These are phyloP conservation scores for Pseudoneurospora amorphoporcata DNA, from an alignment of 495 filamentous ascomycete species.

Conservation along the genomic window DNA sequence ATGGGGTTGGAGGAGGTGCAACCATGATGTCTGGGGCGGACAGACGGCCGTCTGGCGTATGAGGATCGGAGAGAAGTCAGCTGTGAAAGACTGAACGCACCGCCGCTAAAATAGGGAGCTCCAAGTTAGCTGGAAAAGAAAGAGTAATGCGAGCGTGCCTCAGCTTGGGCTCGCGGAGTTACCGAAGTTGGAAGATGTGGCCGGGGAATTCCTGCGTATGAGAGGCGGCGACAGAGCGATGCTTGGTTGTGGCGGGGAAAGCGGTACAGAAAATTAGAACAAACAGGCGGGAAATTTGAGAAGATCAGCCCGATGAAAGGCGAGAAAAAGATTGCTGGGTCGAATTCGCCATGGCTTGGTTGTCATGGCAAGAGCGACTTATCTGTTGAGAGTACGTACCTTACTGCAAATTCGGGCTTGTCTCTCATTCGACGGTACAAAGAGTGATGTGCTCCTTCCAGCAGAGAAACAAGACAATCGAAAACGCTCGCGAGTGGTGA, in stretches of 20 bases:
- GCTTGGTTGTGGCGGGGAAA: not conserved
- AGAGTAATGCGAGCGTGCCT: not conserved
- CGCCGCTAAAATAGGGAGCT: not conserved
- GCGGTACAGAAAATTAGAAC: not conserved
- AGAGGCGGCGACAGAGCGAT: not conserved
- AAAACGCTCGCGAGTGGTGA: not conserved
- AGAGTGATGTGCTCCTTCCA: not conserved
- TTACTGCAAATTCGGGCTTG: too few relatives aligned
- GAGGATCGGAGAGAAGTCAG: not conserved
- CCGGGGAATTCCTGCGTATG: not conserved
- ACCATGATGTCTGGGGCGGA: not conserved
- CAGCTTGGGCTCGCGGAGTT: not conserved
- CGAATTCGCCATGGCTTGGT: not conserved
- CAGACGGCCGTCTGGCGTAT: not conserved
- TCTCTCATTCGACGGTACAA: not conserved
- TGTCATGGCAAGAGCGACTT: not conserved
- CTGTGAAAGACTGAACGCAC: not conserved
- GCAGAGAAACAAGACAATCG: not conserved
- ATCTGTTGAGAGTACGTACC: not conserved
- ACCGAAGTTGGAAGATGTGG: not conserved
- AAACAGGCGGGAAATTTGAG: not conserved
- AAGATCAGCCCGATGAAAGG: not conserved
- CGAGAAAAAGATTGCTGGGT: not conserved
- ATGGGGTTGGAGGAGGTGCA: not conserved
- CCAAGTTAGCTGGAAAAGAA: not conserved